Conservation (phyloP, 2,329 filamentous ascomycete species). For the Mycosphaerella sp. region DNA sequence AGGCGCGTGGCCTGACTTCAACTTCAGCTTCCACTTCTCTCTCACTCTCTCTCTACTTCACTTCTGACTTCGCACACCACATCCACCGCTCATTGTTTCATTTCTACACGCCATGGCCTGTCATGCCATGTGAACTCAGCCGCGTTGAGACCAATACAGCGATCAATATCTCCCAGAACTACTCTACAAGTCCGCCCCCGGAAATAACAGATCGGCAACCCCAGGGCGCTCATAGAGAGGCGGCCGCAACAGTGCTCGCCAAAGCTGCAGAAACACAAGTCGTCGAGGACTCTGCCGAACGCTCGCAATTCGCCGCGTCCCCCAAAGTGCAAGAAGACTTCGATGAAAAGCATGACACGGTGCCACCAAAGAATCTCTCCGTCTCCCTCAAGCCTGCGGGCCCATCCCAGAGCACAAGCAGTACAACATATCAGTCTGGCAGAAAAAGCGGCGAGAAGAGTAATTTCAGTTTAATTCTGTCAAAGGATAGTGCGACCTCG, state of each 20-base stretch:
- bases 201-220: background rate
- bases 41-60: background rate
- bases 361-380: background rate
- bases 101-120: conserved; percentile 1
- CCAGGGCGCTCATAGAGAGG: background rate
- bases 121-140: conserved; percentile 16
- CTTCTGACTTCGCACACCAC: background rate
- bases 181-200: conserved; percentile 7
- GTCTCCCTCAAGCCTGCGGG: too few species aligned
- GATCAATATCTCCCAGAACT: conserved; percentile 23
- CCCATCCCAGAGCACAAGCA: background rate
- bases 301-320: background rate
- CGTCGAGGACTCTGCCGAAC: conserved; percentile 2
- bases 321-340: background rate
- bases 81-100: background rate
- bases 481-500: background rate
- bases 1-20: background rate
- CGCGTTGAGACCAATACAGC: conserved; percentile 14
- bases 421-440: background rate
- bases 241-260: background rate
- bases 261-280: background rate
- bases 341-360: background rate
- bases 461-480: background rate
- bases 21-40: conserved; percentile 2
- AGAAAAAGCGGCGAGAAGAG: conserved; percentile 3